Conservation (phyloP, 2,329 filamentous ascomycete genomes). For the Sclerotinia minor region DNA sequence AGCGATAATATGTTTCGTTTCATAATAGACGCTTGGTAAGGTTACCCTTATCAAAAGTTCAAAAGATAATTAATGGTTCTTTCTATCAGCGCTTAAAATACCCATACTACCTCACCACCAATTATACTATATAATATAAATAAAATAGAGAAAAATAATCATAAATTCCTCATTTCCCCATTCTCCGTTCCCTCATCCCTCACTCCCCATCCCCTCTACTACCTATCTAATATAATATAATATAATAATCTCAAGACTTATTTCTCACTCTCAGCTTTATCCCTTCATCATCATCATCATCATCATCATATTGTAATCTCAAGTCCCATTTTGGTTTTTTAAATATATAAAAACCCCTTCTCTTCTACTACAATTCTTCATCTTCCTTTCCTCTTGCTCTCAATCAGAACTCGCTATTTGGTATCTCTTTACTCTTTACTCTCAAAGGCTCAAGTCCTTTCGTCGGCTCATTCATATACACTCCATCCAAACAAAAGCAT, state of each 20-base stretch:
- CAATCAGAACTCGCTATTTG: neutral
- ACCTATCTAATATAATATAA: neutral
- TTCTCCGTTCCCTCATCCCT: too few relatives aligned
- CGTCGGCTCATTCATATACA: neutral
- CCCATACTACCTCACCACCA: too few relatives aligned
- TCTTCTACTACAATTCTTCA: neutral
- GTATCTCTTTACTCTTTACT: neutral
- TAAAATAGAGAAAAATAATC: too few relatives aligned
- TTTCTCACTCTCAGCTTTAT: neutral
- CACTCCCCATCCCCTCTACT: too few relatives aligned
- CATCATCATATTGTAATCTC: neutral
- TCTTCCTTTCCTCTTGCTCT: neutral
- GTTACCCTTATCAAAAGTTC: too few relatives aligned
- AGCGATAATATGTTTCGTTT: too few relatives aligned
- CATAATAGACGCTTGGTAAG: too few relatives aligned
- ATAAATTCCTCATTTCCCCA: too few relatives aligned
- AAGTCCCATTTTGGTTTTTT: neutral
- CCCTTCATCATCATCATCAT: neutral
- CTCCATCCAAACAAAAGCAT: slow-evolving; percentile 4
- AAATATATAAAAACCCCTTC: neutral
- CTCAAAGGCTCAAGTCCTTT: neutral
- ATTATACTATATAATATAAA: too few relatives aligned
- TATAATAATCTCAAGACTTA: too few relatives aligned
- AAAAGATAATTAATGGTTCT: too few relatives aligned
- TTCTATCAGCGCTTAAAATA: too few relatives aligned